Evolutionary conservation across 1,284 basidiomycete genomes (phyloP).

Genomic region (Irpex rosettiformis): DNA sequence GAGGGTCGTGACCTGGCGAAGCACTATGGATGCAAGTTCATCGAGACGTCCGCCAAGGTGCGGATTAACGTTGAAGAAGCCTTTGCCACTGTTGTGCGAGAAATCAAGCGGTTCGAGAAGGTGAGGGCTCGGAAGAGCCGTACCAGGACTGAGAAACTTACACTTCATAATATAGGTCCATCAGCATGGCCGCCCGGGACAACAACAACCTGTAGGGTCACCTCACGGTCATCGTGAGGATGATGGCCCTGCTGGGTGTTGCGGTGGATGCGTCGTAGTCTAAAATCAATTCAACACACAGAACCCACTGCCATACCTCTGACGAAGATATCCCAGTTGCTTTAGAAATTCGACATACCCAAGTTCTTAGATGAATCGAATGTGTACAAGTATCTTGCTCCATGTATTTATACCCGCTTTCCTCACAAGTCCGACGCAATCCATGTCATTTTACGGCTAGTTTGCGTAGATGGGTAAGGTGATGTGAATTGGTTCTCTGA

Average conservation of each 20-base stretch:
- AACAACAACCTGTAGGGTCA: conserved; percentile 39
- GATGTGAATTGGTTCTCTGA: no score
- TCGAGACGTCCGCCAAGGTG: conserved; percentile 98
- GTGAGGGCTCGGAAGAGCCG: conserved; percentile 31
- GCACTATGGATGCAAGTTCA: conserved; percentile 95
- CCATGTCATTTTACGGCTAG: no score
- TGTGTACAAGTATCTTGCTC: not conserved
- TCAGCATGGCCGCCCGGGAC: conserved; percentile 54
- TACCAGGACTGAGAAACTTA: not conserved
- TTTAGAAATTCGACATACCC: not conserved
- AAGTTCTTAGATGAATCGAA: not conserved
- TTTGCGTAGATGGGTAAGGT: no score
- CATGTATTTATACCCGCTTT: not conserved
- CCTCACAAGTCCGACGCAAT: not conserved
- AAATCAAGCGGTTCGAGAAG: conserved; percentile 97
- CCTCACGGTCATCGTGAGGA: conserved; percentile 45
- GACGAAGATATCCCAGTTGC: not conserved
- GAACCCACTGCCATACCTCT: not conserved
- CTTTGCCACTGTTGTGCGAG: conserved; percentile 94
- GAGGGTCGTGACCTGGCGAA: conserved; percentile 98
- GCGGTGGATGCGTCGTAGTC: conserved; percentile 66
- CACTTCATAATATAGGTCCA: conserved; percentile 44
- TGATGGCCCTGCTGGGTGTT: conserved; percentile 64
- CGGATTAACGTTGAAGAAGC: conserved; percentile 99
- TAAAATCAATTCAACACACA: conserved; percentile 4